Conservation (phyloP, 495 filamentous ascomycete genomes). For the Aspergillus incahuasiensis region DNA sequence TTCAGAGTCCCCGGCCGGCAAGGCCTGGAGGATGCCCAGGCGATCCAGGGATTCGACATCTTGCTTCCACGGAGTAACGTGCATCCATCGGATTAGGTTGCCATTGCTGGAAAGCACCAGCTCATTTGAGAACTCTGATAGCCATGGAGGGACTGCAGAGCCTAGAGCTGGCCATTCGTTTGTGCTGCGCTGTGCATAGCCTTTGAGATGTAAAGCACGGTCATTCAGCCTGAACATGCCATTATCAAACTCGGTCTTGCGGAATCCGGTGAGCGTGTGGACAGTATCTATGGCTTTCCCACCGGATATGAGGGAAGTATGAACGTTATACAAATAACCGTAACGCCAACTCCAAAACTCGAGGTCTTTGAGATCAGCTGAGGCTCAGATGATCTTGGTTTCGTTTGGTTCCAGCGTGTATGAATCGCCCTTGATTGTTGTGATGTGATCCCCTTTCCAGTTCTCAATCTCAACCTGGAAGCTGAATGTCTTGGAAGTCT, state of each 20-base stretch:
- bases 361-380: background rate
- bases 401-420: background rate
- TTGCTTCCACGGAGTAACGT: slow-evolving; percentile 10
- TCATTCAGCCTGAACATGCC: slow-evolving; percentile 6
- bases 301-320: background rate
- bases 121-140: slow-evolving; percentile 7
- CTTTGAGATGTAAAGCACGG: slow-evolving; percentile 6
- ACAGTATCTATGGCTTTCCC: background rate
- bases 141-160: slow-evolving; percentile 6
- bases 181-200: slow-evolving; percentile 5
- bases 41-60: slow-evolving; percentile 10
- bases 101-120: slow-evolving; percentile 8
- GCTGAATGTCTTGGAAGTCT: background rate
- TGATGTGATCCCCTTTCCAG: background rate
- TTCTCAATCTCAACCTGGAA: background rate
- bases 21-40: slow-evolving; percentile 4
- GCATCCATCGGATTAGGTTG: slow-evolving; percentile 12
- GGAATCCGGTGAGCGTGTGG: background rate
- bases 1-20: slow-evolving; percentile 6
- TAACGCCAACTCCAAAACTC: background rate
- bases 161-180: slow-evolving; percentile 12
- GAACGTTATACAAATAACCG: background rate
- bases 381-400: background rate
- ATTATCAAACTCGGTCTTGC: slow-evolving; percentile 10
- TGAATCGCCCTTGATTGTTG: background rate